Evolutionary conservation across 2,329 filamentous ascomycete genomes (phyloP).

Genomic region (Xylariaceae sp.): DNA sequence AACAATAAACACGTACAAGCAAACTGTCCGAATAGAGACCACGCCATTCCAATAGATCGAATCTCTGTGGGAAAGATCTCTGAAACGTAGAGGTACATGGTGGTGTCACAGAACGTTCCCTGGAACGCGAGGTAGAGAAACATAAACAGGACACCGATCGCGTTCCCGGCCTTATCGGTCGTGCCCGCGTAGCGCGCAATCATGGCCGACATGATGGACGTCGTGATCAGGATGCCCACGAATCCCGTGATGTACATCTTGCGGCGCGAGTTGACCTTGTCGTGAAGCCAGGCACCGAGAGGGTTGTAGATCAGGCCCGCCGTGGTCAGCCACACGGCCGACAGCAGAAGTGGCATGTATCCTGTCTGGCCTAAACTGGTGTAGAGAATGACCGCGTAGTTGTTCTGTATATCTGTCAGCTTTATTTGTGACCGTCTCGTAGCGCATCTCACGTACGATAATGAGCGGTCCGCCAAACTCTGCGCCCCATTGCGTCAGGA

Average conservation of each 20-base stretch:
- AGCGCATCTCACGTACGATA: constrained; percentile 33
- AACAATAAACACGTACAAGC: too few species aligned
- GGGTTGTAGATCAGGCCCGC: constrained; percentile 46
- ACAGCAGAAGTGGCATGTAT: constrained; percentile 35
- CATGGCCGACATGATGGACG: constrained; percentile 29
- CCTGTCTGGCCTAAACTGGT: constrained; percentile 35
- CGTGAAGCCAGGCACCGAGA: constrained; percentile 43
- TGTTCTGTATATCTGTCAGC: constrained; percentile 31
- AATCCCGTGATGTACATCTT: constrained; percentile 37
- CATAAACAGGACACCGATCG: constrained; percentile 37
- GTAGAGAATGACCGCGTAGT: constrained; percentile 35
- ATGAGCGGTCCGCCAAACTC: constrained; percentile 49
- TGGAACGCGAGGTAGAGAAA: constrained; percentile 46
- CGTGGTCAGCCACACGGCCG: constrained; percentile 37
- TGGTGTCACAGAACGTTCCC: constrained; percentile 36
- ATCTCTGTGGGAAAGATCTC: constrained; percentile 43
- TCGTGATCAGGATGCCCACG: constrained; percentile 35
- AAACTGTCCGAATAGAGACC: constrained; percentile 47
- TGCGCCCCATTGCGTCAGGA: constrained; percentile 49
- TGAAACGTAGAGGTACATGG: constrained; percentile 35
- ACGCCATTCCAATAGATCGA: constrained; percentile 46
- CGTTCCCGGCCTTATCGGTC: constrained; percentile 33
- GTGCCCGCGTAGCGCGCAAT: constrained; percentile 33
- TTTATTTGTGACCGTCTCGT: too few species aligned
- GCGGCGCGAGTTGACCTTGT: constrained; percentile 43